Conservation (phyloP, 495 filamentous ascomycete genomes). For the Haplographium delicatum region DNA sequence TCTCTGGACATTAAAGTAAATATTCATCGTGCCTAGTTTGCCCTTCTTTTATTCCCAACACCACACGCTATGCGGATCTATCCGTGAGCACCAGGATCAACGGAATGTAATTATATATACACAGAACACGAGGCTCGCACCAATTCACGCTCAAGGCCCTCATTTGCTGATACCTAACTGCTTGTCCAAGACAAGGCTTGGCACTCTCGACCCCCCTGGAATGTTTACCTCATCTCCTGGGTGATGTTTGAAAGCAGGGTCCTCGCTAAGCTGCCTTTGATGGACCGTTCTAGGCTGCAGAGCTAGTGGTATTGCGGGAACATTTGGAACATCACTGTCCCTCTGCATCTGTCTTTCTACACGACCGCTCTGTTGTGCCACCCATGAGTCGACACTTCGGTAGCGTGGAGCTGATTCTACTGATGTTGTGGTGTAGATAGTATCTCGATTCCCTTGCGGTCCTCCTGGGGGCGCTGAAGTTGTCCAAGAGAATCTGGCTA, state of each 20-base stretch:
- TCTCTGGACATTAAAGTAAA: no score
- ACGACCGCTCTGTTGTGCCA: slow-evolving; percentile 45
- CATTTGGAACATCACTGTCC: slow-evolving; percentile 14
- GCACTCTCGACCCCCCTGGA: slow-evolving; percentile 17
- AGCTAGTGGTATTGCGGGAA: slow-evolving; percentile 14
- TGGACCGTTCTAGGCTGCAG: slow-evolving; percentile 10
- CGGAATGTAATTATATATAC: slow-evolving; percentile 6
- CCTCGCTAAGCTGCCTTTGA: slow-evolving; percentile 20
- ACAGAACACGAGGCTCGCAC: slow-evolving; percentile 22
- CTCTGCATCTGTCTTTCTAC: slow-evolving; percentile 14
- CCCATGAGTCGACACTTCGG: slow-evolving; percentile 54
- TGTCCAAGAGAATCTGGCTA: slow-evolving; percentile 20
- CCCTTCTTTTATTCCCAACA: no score
- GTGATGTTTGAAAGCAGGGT: slow-evolving; percentile 20
- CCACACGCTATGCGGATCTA: no score
- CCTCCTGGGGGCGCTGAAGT: slow-evolving; percentile 1
- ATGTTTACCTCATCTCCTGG: slow-evolving; percentile 21
- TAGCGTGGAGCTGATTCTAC: slow-evolving; percentile 48
- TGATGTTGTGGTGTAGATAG: slow-evolving; percentile 36
- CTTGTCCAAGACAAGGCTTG: slow-evolving; percentile 24
- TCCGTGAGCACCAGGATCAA: no score
- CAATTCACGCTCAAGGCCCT: neutral
- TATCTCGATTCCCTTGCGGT: slow-evolving; percentile 17
- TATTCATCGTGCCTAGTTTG: no score
- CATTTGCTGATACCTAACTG: slow-evolving; percentile 15